A percentile compares a stretch with the other conserved stretches of the same genome.
Conservation (phyloP, 2,329 filamentous ascomycete genomes). For the Xenoacremonium recifei region DNA sequence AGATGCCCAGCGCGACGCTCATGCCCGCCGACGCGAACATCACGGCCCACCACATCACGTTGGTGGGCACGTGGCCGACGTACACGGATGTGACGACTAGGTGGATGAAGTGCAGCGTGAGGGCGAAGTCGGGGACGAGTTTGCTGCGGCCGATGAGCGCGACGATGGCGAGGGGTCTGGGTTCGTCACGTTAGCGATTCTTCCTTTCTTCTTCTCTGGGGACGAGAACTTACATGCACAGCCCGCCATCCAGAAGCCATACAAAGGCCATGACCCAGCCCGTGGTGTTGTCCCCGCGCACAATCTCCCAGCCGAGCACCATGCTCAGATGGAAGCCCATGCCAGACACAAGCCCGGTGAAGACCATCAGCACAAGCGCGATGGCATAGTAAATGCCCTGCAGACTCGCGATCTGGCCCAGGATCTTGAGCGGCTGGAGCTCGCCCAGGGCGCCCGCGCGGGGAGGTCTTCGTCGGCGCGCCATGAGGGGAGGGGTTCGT, state of each 20-base stretch:
- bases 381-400: constrained; percentile 56
- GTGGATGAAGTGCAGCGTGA: constrained; percentile 84
- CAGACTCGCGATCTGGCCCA: constrained; percentile 56
- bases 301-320: constrained; percentile 56
- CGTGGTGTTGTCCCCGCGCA: constrained; percentile 61
- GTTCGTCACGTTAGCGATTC: too few species aligned
- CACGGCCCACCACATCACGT: constrained; percentile 82
- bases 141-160: constrained; percentile 85
- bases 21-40: constrained; percentile 47
- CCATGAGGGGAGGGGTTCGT: constrained; percentile 41
- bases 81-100: constrained; percentile 77
- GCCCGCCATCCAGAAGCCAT: constrained; percentile 54
- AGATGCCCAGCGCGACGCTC: constrained; percentile 68
- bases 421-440: constrained; percentile 59
- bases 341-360: constrained; percentile 59
- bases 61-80: constrained; percentile 70
- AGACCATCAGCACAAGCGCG: constrained; percentile 53
- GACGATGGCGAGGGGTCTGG: constrained; percentile 78
- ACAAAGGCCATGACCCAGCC: constrained; percentile 60
- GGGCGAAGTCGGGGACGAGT: constrained; percentile 89
- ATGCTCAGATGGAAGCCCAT: constrained; percentile 51
- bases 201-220: too few species aligned
- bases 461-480: constrained; percentile 56
- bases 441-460: constrained; percentile 60
- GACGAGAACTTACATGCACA: constrained; percentile 45